phyloP scores from a whole-genome alignment of 2,329 filamentous ascomycete species.

The Xylaria sp. region DNA sequence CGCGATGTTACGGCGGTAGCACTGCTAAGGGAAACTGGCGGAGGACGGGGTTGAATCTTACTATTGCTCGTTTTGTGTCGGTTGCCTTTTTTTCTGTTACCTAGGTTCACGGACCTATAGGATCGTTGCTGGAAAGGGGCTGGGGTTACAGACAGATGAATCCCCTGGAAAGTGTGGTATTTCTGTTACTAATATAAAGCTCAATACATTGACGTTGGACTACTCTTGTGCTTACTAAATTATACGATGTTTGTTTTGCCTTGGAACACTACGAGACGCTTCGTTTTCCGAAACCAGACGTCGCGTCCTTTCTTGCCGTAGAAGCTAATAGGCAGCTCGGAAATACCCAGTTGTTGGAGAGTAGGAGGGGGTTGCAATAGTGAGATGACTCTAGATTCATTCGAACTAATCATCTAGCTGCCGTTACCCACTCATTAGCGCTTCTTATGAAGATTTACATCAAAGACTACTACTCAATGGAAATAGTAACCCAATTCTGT shows the following conservation, averaged over 20 bases:
- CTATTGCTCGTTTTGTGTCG: neutral
- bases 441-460: neutral
- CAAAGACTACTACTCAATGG: neutral
- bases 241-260: neutral
- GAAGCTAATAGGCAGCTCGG: neutral
- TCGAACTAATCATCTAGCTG: conserved; percentile 1
- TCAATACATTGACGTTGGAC: neutral
- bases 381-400: neutral
- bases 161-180: neutral
- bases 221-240: conserved; percentile 15
- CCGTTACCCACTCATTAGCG: neutral
- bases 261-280: neutral
- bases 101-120: neutral
- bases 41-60: neutral
- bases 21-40: neutral
- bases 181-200: neutral
- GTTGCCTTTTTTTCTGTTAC: neutral
- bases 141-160: neutral
- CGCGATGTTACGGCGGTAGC: neutral
- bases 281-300: neutral
- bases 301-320: neutral
- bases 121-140: neutral
- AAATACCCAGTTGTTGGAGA: neutral
- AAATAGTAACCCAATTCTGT: neutral
- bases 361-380: neutral